Percentiles rank a stretch among this genome's conserved stretches.
These are phyloP conservation scores for Datura wrightii DNA, from an alignment of 257 asterid species.

Conservation along the genomic window DNA sequence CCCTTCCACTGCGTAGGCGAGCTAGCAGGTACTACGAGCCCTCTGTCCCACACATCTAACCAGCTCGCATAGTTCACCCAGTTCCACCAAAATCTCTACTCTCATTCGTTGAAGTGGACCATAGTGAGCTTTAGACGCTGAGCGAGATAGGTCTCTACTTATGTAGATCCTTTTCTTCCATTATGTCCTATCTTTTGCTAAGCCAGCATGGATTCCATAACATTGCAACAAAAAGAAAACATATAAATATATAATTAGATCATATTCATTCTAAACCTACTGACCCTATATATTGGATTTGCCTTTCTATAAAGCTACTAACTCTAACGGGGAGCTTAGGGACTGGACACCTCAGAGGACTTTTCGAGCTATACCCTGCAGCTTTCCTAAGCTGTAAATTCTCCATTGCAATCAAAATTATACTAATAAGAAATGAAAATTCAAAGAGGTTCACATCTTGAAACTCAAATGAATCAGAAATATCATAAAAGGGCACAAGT, in stretches of 20 bases:
- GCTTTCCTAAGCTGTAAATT: neutral
- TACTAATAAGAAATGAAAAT: neutral
- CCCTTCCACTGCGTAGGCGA: neutral
- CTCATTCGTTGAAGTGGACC: neutral
- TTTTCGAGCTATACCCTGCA: neutral
- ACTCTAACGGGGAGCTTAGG: neutral
- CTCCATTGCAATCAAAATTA: neutral
- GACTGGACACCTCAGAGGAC: neutral
- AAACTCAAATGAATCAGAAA: neutral
- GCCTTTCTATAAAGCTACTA: neutral
- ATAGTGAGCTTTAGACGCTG: neutral
- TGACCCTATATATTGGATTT: neutral
- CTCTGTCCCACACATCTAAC: neutral
- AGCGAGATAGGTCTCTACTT: neutral
- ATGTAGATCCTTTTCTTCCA: neutral
- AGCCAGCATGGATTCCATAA: neutral
- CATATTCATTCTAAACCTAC: too few species aligned
- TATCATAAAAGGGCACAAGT: neutral
- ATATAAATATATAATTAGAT: neutral
- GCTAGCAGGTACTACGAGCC: neutral
- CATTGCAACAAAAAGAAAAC: neutral
- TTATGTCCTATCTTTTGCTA: neutral
- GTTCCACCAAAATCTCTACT: neutral
- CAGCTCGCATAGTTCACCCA: neutral
- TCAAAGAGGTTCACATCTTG: neutral